These are phyloP conservation scores for Drechslerella coelobrocha DNA, from an alignment of 2,329 filamentous ascomycete genomes.

Conservation along the genomic window DNA sequence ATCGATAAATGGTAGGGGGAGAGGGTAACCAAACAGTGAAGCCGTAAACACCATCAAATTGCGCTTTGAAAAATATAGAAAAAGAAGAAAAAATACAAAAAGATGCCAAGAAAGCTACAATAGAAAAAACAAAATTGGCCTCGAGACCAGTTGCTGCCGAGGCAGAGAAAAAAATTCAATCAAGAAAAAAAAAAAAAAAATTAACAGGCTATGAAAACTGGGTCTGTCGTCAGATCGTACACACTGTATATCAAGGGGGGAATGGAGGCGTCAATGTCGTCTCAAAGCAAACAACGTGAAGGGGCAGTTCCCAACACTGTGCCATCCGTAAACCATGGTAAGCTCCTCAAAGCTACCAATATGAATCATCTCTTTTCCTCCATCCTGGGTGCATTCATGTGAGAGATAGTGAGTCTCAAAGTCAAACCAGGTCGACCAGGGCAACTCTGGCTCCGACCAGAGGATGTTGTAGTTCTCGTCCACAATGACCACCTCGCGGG, in stretches of 20 bases:
- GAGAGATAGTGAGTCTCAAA: constrained; percentile 24
- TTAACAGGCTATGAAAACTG: too few species aligned
- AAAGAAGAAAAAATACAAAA: too few species aligned
- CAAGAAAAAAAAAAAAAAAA: too few species aligned
- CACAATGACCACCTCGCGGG: constrained; percentile 15
- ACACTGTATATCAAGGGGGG: too few species aligned
- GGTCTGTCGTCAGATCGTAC: background rate
- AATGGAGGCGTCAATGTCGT: background rate
- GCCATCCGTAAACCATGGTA: constrained; percentile 15
- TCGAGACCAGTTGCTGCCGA: too few species aligned
- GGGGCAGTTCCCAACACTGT: constrained; percentile 23
- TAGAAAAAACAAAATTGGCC: too few species aligned
- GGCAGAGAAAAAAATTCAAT: background rate
- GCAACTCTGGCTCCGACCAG: constrained; percentile 18
- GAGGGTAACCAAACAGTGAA: too few species aligned
- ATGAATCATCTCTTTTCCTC: constrained; percentile 3
- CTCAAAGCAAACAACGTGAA: constrained; percentile 18
- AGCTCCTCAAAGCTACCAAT: constrained; percentile 26
- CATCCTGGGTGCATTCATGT: constrained; percentile 24
- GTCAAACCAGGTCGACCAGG: constrained; percentile 10
- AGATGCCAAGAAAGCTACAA: too few species aligned
- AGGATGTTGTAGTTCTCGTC: constrained; percentile 23
- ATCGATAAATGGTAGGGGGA: too few species aligned
- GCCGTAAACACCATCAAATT: too few species aligned
- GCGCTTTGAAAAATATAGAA: too few species aligned